Percentiles rank a stretch among this genome's conserved stretches.
phyloP scores from a whole-genome alignment of 345 rosid species.

The Streptanthus diversifolius region DNA sequence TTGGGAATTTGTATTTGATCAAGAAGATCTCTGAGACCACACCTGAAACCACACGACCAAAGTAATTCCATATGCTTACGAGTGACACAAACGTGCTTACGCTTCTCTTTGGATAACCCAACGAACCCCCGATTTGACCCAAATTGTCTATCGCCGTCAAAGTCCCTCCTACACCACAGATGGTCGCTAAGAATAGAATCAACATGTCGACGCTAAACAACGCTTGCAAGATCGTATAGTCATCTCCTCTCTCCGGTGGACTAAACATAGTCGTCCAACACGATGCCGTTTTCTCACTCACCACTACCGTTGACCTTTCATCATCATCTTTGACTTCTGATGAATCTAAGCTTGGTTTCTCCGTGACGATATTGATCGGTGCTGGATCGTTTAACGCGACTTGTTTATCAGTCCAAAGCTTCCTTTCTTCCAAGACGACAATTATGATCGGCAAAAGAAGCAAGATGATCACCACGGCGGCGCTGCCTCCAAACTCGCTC shows the following conservation, averaged over 20 bases:
- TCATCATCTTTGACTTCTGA: not conserved
- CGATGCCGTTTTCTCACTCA: constrained; percentile 28
- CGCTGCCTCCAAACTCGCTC: constrained; percentile 38
- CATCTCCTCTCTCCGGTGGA: constrained; percentile 56
- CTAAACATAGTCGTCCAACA: constrained; percentile 38
- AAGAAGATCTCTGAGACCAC: constrained; percentile 44
- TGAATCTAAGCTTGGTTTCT: constrained; percentile 6
- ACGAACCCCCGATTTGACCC: constrained; percentile 45
- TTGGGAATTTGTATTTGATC: constrained; percentile 44
- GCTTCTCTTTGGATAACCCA: constrained; percentile 43
- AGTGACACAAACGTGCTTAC: constrained; percentile 48
- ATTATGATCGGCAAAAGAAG: constrained; percentile 42
- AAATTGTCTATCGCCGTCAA: constrained; percentile 46
- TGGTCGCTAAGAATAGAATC: constrained; percentile 43
- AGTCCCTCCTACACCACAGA: constrained; percentile 49
- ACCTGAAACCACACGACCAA: constrained; percentile 49
- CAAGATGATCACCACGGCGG: constrained; percentile 35
- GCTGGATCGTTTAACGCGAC: constrained; percentile 25
- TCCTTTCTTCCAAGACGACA: constrained; percentile 44
- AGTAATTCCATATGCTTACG: constrained; percentile 57
- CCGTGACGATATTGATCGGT: constrained; percentile 32
- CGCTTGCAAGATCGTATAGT: constrained; percentile 52
- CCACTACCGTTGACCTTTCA: not conserved
- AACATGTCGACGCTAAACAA: constrained; percentile 54
- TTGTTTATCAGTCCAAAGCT: constrained; percentile 32